Evolutionary conservation across 2,329 filamentous ascomycete species (phyloP), one percentile per base, ranked within the genome.

Genomic region (Alternaria infectoria): DNA sequence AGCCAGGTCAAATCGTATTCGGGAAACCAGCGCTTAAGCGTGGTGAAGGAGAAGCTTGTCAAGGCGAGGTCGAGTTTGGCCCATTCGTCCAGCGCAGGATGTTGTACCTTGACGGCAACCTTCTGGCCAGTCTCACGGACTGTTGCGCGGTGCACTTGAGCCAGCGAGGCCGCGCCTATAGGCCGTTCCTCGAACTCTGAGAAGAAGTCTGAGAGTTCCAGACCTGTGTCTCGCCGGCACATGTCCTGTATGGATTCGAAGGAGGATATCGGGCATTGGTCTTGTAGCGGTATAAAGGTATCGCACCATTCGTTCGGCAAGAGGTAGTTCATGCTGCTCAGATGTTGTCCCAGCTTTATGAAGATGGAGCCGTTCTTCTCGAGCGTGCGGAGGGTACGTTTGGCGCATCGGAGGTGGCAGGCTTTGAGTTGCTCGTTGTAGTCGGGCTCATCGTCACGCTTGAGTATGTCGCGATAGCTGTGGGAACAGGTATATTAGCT

Each of bases 341-440:
- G 81, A 81, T 99, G 96, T 75, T 99, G 96, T 8, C 96, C 96
- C 43, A 99, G 84, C 81, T 99, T 99, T 79, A 99, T 98, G 74
- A 98, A 99, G 67, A 99, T 97, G 26, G 95, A 97, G 25, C 96
- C 96, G 80, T 97, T 98, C 84, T 92, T 93, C 85, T 99, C 96
- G 68, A 98, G 83, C 2, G 96, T 94, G 61, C 86, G 87, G 45
- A 98, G 83, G 1, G 96, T 97, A 65, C 96, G 89, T 73, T 93
- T 87, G 28, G 96, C 96, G 82, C 96, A 99, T 80, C 96, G 88
- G 78, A 96, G 91, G 81, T 99, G 96, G 77, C 96, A 98, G 67
- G 90, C 89, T 70, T 89, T 91, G 56, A 99, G 83, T 40, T 91
- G 80, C n/a, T 81, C 84, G n/a, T 87, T 83, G 75, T 89, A 88